Conservation (phyloP, 1,284 basidiomycete species). For the Thecaphora thlaspeos region DNA sequence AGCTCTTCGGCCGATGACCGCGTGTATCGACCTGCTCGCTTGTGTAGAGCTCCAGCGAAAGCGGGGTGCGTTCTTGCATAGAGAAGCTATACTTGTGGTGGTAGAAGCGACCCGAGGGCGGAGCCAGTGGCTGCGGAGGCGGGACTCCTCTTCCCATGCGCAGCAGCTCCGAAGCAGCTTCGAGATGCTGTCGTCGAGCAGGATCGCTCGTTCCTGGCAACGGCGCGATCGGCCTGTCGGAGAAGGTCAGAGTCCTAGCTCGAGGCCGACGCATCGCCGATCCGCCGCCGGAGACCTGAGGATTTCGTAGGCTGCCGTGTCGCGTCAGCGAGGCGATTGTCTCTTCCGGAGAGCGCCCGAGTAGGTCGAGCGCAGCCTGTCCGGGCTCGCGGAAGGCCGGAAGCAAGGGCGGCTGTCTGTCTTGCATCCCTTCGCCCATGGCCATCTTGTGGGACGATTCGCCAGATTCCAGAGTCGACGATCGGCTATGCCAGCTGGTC, state of each 20-base stretch:
- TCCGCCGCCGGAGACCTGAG: slow-evolving; percentile 1
- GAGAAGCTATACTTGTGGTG: slow-evolving; percentile 31
- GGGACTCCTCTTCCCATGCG: slow-evolving; percentile 22
- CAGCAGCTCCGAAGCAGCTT: slow-evolving; percentile 32
- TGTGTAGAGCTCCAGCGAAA: slow-evolving; percentile 25
- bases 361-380: slow-evolving; percentile 11
- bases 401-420: slow-evolving; percentile 7
- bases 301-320: slow-evolving; percentile 23
- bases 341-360: slow-evolving; percentile 16
- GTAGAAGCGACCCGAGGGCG: slow-evolving; percentile 9
- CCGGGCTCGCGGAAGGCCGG: slow-evolving; percentile 22
- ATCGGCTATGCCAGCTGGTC: slow-evolving; percentile 43
- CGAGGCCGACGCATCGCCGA: slow-evolving; percentile 20
- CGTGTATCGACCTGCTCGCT: background rate
- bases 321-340: slow-evolving; percentile 20
- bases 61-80: slow-evolving; percentile 30
- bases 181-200: slow-evolving; percentile 22
- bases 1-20: too few relatives aligned
- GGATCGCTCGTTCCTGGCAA: slow-evolving; percentile 34
- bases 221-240: slow-evolving; percentile 37
- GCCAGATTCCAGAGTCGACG: slow-evolving; percentile 38
- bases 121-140: background rate
- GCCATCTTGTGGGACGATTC: slow-evolving; percentile 35
- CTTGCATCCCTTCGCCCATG: slow-evolving; percentile 11
- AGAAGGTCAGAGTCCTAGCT: slow-evolving; percentile 33